Conservation (phyloP, 345 rosid species). For the Citrus sinensis region DVS_A1.0 CM039164.1:22291001-22291500, state of each 20-base stretch:
- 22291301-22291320: slow-evolving; percentile 79
- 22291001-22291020: slow-evolving; percentile 8
- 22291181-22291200: not conserved
- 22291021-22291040: no score
- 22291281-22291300: slow-evolving; percentile 62
- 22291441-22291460: not conserved
- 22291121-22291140: slow-evolving; percentile 4
- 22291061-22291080: slow-evolving; percentile 36
- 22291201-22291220: not conserved
- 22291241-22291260: not conserved
- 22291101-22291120: slow-evolving; percentile 81
- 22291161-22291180: not conserved
- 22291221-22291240: slow-evolving; percentile 4
- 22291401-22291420: not conserved
- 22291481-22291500: slow-evolving; percentile 54
- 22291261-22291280: slow-evolving; percentile 8
- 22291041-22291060: no score
- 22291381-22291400: slow-evolving; percentile 48
- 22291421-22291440: no score
- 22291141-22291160: not conserved
- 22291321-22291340: slow-evolving; percentile 87
- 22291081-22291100: slow-evolving; percentile 55
- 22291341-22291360: slow-evolving; percentile 72
- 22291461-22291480: slow-evolving; percentile 7
- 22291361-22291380: slow-evolving; percentile 94